Conservation (phyloP, 1,284 basidiomycete genomes). For the Rhodotorula sp. region DNA sequence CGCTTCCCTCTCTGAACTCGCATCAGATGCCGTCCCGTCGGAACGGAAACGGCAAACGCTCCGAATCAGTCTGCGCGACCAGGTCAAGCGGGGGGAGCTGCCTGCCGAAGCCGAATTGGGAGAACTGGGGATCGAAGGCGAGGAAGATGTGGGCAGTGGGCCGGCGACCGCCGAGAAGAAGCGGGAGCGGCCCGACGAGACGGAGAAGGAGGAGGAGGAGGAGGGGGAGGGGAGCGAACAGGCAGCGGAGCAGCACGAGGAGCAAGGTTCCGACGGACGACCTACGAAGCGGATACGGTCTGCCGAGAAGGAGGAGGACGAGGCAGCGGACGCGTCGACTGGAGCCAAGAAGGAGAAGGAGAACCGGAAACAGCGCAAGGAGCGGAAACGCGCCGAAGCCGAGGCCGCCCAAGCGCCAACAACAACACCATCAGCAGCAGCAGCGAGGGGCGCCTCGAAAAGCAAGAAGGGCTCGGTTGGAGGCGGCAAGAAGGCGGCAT, state of each 20-base stretch:
- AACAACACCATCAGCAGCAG: too few species aligned
- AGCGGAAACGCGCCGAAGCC: constrained; percentile 13
- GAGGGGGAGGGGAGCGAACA: not conserved
- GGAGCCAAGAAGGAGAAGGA: constrained; percentile 13
- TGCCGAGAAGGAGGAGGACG: not conserved
- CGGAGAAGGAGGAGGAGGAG: not conserved
- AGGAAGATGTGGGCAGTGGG: constrained; percentile 26
- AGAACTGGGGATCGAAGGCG: constrained; percentile 37
- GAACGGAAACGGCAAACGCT: constrained; percentile 18
- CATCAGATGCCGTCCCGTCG: not conserved
- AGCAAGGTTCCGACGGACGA: not conserved
- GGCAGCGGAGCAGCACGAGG: not conserved
- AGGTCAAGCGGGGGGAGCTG: constrained; percentile 15
- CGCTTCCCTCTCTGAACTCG: constrained; percentile 6
- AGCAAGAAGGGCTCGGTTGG: not conserved
- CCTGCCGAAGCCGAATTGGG: constrained; percentile 23
- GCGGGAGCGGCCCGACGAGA: constrained; percentile 3
- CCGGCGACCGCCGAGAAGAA: not conserved
- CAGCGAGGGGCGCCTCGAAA: not conserved
- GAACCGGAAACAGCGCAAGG: constrained; percentile 28
- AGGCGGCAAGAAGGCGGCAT: not conserved
- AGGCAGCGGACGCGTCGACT: not conserved
- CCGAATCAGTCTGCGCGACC: constrained; percentile 1
- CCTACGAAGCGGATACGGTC: not conserved
- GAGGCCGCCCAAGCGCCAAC: not conserved